Evolutionary conservation across 495 filamentous ascomycete genomes (phyloP), one percentile per base, ranked within the genome.

Genomic region (Daldinia childiae): DNA sequence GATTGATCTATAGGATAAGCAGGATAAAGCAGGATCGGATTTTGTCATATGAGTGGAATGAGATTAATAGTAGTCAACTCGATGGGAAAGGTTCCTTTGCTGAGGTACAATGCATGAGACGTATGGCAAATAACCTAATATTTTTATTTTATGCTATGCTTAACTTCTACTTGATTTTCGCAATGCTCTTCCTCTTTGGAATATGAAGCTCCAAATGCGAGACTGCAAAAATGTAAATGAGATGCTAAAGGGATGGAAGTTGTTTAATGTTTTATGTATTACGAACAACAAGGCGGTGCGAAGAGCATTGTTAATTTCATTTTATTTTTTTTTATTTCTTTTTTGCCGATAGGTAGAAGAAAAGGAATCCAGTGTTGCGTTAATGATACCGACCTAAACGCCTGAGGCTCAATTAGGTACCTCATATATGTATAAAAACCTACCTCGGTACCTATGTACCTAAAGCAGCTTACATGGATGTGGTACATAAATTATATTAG

Each of bases 1-100:
- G 79, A 98, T 98, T 80, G 95, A 98, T 76, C 82, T 93, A 62
- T 93, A 80, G 80, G 27, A 51, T 45, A 19, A 43, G 6, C 15
- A 56, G 9, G 11, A 8, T 27, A 26, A 24, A 26, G 17, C 11
- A 19, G 26, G 50, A 19, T 21, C 4, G 26, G 30, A 11, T 15
- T 6, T 61, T 17, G 11, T 51, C 30, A 24, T 3, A 11, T 15
- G 52, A 55, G 7, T 24, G 48, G 9, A 6, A 36, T 30, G 58
- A 38, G 39, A 45, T 54, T 62, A 38, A n/a, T 54, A 48, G 24
- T 54, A 54, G 50, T 17, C 27, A 54, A 30, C 9, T 8, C 2
- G 19, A 48, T 19, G 9, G 12, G 19, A 17, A 21, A 48, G 4
- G 8, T 9, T 19, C 7, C 43, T 48, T 48, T 1, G 19, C 19